Conservation (phyloP, 768 basidiomycete species). For the Lactarius sanguifluus region DNA sequence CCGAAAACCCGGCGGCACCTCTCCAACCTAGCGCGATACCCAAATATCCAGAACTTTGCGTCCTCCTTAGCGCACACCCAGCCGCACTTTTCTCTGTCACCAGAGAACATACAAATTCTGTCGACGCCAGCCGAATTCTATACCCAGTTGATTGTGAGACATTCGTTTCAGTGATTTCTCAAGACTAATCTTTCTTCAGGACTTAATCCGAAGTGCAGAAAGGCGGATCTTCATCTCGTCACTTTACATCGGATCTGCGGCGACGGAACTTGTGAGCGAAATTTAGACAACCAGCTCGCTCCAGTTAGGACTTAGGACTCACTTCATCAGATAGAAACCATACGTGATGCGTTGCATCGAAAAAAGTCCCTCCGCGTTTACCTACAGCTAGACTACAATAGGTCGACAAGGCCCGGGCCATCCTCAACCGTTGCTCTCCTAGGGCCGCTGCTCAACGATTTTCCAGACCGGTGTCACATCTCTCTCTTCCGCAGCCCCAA, state of each 20-base stretch:
- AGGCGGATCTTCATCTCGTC: conserved; percentile 86
- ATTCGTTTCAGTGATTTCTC: neutral
- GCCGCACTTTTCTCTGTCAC: conserved; percentile 25
- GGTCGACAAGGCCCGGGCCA: conserved; percentile 71
- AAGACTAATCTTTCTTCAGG: conserved; percentile 41
- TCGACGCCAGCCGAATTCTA: conserved; percentile 25
- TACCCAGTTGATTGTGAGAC: conserved; percentile 23
- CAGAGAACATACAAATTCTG: conserved; percentile 26
- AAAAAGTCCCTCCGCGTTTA: conserved; percentile 66
- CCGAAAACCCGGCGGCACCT: neutral
- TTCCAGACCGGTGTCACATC: conserved; percentile 70
- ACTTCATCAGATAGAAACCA: conserved; percentile 59
- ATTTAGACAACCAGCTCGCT: neutral
- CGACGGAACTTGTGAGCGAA: conserved; percentile 69
- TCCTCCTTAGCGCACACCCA: conserved; percentile 27
- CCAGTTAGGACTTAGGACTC: conserved; percentile 8
- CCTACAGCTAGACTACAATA: conserved; percentile 78
- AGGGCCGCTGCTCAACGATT: conserved; percentile 68
- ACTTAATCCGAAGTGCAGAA: conserved; percentile 75
- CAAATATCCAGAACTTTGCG: conserved; percentile 23
- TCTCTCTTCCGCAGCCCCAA: conserved; percentile 88
- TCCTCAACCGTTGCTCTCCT: conserved; percentile 67
- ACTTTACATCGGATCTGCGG: conserved; percentile 81
- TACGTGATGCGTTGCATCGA: conserved; percentile 56
- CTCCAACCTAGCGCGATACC: conserved; percentile 9